A percentile compares a stretch with the other conserved stretches of the same genome.
Conservation (phyloP, 257 asterid genomes). For the Nicotiana tomentosiformis region DNA sequence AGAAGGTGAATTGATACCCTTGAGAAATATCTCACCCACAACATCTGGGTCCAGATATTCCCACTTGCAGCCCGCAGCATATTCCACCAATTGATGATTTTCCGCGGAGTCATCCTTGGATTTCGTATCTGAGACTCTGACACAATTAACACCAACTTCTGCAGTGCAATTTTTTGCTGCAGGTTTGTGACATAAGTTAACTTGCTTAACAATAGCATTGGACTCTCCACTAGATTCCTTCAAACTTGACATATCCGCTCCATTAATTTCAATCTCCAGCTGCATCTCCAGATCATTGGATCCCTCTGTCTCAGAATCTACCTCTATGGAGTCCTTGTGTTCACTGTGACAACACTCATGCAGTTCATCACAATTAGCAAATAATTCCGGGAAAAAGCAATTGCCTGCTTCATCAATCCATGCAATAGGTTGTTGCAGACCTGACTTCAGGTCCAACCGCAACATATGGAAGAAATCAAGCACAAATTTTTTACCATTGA, state of each 20-base stretch:
- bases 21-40: slow-evolving; percentile 43
- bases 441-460: slow-evolving; percentile 56
- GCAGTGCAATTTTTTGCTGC: slow-evolving; percentile 29
- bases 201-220: slow-evolving; percentile 38
- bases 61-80: slow-evolving; percentile 5
- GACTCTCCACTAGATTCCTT: slow-evolving; percentile 73
- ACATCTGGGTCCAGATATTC: slow-evolving; percentile 27
- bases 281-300: slow-evolving; percentile 51
- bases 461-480: slow-evolving; percentile 77
- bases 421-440: slow-evolving; percentile 60
- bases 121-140: slow-evolving; percentile 24
- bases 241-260: slow-evolving; percentile 36
- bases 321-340: slow-evolving; percentile 16
- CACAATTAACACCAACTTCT: slow-evolving; percentile 31
- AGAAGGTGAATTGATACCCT: slow-evolving; percentile 33
- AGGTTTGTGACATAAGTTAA: slow-evolving; percentile 26
- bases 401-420: slow-evolving; percentile 83
- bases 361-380: slow-evolving; percentile 31
- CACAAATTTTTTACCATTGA: slow-evolving; percentile 34
- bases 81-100: slow-evolving; percentile 21
- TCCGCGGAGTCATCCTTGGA: slow-evolving; percentile 27
- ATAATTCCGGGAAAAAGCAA: slow-evolving; percentile 72
- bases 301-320: slow-evolving; percentile 29
- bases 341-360: slow-evolving; percentile 17
- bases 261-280: slow-evolving; percentile 65